These are phyloP conservation scores for Aspergillus luchuensis DNA, from an alignment of 2,329 filamentous ascomycete species.

Conservation along the genomic window DNA sequence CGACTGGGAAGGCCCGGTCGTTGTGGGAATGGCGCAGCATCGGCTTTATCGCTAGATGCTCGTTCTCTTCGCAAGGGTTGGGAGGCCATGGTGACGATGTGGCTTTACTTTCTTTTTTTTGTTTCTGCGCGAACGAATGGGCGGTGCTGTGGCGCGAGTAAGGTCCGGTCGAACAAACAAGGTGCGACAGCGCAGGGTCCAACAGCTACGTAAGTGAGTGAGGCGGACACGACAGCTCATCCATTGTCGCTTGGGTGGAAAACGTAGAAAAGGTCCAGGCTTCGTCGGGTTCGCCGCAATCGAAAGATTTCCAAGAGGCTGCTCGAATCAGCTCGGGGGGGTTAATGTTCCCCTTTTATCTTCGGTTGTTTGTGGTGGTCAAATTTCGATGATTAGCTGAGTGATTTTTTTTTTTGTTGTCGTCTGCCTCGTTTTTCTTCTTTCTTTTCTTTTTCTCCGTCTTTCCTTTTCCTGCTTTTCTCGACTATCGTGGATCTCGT, in stretches of 20 bases:
- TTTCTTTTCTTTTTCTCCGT: conserved; percentile 2
- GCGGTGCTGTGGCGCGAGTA: conserved; percentile 16
- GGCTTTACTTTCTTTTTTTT: background rate
- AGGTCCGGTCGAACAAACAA: conserved; percentile 23
- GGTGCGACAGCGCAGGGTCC: conserved; percentile 25
- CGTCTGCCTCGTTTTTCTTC: background rate
- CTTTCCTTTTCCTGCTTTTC: conserved; percentile 6
- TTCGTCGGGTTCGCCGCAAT: background rate
- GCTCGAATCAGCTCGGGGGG: background rate
- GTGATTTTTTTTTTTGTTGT: too few species aligned
- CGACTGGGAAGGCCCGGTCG: conserved; percentile 37
- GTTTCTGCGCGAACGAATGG: conserved; percentile 13
- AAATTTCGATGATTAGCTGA: background rate
- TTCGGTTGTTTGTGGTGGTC: background rate
- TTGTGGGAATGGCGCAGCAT: conserved; percentile 27
- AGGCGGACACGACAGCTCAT: conserved; percentile 31
- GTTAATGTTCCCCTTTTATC: background rate
- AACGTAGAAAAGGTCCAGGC: conserved; percentile 9
- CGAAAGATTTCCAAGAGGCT: background rate
- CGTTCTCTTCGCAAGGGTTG: conserved; percentile 32
- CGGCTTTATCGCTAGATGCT: conserved; percentile 36
- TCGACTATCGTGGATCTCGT: background rate
- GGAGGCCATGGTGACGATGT: conserved; percentile 28
- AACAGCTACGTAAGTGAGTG: conserved; percentile 34
- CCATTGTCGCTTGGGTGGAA: conserved; percentile 34